Percentiles rank a stretch among this genome's conserved stretches.
Evolutionary conservation across 2,329 filamentous ascomycete species (phyloP).

Genomic region (Aspergillus sp.): DNA sequence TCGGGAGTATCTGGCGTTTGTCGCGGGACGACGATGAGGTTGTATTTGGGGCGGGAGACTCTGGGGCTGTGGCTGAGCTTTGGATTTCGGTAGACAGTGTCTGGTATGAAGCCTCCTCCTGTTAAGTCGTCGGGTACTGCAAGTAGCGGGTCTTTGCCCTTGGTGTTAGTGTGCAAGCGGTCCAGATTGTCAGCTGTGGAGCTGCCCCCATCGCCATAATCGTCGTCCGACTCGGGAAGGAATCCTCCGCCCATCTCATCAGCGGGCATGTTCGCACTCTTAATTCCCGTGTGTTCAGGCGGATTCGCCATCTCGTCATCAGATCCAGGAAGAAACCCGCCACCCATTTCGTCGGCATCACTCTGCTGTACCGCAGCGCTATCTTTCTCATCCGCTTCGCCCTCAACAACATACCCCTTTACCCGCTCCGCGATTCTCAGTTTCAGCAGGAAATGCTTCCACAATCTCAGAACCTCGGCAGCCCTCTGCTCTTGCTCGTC

Average conservation of each 20-base stretch:
- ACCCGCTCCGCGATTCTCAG: conserved; percentile 75
- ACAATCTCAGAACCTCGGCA: conserved; percentile 57
- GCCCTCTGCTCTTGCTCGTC: conserved; percentile 62
- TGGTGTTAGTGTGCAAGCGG: background rate
- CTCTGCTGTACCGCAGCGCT: conserved; percentile 38
- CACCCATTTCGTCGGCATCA: conserved; percentile 34
- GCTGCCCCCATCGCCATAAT: background rate
- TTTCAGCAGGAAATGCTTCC: conserved; percentile 65
- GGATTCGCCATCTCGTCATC: conserved; percentile 22
- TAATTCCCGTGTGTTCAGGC: background rate
- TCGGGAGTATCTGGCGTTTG: background rate
- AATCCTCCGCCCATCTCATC: conserved; percentile 41
- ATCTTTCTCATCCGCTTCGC: conserved; percentile 42
- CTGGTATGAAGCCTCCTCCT: conserved; percentile 29
- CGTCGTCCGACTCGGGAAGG: conserved; percentile 38
- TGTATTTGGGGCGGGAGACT: conserved; percentile 28
- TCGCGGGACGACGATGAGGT: conserved; percentile 36
- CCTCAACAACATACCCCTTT: conserved; percentile 57
- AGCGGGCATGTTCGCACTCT: background rate
- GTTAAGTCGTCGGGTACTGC: conserved; percentile 7
- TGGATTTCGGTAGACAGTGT: background rate
- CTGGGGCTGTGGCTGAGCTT: background rate
- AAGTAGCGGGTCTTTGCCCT: background rate
- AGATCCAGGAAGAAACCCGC: conserved; percentile 46
- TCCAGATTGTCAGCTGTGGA: background rate